phyloP scores from a whole-genome alignment of 1,139 yeast species.

The Yamadazyma conglobata region DNA sequence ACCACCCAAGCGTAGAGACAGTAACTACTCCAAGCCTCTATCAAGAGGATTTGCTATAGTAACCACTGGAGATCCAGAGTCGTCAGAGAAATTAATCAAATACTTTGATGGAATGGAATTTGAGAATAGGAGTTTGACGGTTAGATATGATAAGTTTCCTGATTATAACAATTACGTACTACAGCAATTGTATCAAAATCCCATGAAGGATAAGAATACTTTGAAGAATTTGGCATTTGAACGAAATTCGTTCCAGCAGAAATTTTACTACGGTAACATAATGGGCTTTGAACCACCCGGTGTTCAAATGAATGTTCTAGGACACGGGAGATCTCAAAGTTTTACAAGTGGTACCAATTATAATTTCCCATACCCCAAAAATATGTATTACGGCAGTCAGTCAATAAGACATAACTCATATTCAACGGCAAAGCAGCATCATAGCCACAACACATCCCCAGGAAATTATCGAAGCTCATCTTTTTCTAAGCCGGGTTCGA shows the following conservation, averaged over 20 bases:
- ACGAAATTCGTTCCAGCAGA: constrained; percentile 33
- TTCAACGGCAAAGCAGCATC: no score
- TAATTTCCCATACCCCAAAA: neutral
- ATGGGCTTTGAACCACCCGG: constrained; percentile 3
- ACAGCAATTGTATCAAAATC: constrained; percentile 25
- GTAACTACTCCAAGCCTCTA: constrained; percentile 2
- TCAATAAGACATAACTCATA: no score
- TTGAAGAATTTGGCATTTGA: constrained; percentile 32
- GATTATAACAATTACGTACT: constrained; percentile 33
- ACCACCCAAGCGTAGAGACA: neutral
- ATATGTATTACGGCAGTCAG: constrained; percentile 3
- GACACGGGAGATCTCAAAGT: constrained; percentile 4
- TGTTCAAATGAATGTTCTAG: constrained; percentile 2
- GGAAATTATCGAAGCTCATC: neutral
- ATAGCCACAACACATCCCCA: no score
- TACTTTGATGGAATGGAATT: constrained; percentile 49
- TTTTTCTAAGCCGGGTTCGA: neutral
- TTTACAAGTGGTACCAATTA: constrained; percentile 2
- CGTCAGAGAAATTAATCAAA: constrained; percentile 50
- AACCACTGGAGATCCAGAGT: constrained; percentile 44
- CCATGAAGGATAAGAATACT: constrained; percentile 12
- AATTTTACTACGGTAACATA: constrained; percentile 26
- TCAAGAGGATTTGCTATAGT: constrained; percentile 68
- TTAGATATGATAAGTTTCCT: constrained; percentile 53
- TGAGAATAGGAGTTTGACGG: constrained; percentile 59